phyloP scores from a whole-genome alignment of 2,329 filamentous ascomycete genomes.

The Venturia carpophila region DNA sequence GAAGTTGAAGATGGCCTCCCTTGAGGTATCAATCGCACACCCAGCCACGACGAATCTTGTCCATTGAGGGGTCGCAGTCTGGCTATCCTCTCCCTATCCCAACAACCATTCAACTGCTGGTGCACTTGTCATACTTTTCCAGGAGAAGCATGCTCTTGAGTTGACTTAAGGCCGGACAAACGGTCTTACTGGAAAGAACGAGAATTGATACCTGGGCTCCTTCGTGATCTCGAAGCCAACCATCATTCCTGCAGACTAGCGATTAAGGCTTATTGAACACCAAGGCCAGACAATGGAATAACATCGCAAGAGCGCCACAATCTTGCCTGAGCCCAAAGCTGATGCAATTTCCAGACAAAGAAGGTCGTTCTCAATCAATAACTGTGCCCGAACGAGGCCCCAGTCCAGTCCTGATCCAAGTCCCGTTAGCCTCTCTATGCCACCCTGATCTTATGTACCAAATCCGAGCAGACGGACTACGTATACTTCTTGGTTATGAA shows the following conservation, averaged over 20 bases:
- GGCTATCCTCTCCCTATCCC: not conserved
- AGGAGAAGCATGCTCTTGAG: not conserved
- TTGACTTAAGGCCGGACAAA: not conserved
- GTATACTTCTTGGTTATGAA: conserved; percentile 39
- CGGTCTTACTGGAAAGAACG: not conserved
- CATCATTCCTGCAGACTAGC: not conserved
- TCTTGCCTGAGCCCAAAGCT: not conserved
- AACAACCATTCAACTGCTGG: not conserved
- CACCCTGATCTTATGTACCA: conserved; percentile 33
- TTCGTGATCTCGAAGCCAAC: not conserved
- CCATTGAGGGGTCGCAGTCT: not conserved
- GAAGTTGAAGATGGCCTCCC: not conserved
- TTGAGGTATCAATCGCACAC: not conserved
- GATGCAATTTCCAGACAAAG: conserved; percentile 21
- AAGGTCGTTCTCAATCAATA: conserved; percentile 35
- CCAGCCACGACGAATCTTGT: not conserved
- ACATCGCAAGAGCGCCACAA: conserved; percentile 20
- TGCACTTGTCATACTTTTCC: not conserved
- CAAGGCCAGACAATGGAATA: conserved; percentile 30
- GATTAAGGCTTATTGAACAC: conserved; percentile 20
- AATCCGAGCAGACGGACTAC: conserved; percentile 25
- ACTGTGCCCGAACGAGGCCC: conserved; percentile 35
- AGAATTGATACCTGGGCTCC: no score
- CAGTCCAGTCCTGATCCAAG: conserved; percentile 36
- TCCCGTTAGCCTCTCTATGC: conserved; percentile 34